Base-by-base conservation (phyloP, 148 eudicot genomes). In the Rhododendron kiyosumense region DNA sequence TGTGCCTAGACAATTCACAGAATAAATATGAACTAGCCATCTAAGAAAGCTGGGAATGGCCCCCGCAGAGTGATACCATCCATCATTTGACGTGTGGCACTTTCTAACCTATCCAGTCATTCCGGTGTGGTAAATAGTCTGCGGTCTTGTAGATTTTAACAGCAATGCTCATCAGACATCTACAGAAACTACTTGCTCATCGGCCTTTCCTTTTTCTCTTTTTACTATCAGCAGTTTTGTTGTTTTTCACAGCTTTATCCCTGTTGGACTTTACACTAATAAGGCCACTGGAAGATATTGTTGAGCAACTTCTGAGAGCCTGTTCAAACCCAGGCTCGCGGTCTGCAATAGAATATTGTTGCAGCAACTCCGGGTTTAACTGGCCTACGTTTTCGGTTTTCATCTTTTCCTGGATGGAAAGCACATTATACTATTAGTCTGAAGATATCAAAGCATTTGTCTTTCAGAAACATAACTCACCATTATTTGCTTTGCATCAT, bases 401-500 rank as follows among this genome's bases (percentile, higher is more conserved):
- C 73, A 24, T 76, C 81, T 84, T 57, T n/a, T 75, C 73, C 86
- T 76, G 45, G 22, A 78, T 45, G 52, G n/a, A 24, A 78, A 78
- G 32, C 28, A 24, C 48, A 78, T 43, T 77, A 43, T 24, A 78
- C 1, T 17, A 43, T 24, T 41, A 78, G 52, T 20, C 52, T 57
- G 43, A 51, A 14, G 26, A 74, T 38, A 34, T 34, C 41, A 41
- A 30, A 73, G 22, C n/a, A 54, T 41, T 77, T 48, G 36, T 13
- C 5, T 48, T 65, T 30, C 7, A 34, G 36, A 52, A 10, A 34
- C 28, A 51, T 36, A 4, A 61, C 82, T 57, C 82, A 85, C 86
- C 82, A n/a, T 85, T 32, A 85, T 49, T 57, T 85, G 15, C 76
- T 63, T 78, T 26, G 82, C 86, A 85, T 76, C 86, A 8, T 85